Evolutionary conservation across 228 moss, liverwort and hornwort species (phyloP), one percentile per base, ranked within the genome.

Genomic region (Sphagnum magellanicum): DNA sequence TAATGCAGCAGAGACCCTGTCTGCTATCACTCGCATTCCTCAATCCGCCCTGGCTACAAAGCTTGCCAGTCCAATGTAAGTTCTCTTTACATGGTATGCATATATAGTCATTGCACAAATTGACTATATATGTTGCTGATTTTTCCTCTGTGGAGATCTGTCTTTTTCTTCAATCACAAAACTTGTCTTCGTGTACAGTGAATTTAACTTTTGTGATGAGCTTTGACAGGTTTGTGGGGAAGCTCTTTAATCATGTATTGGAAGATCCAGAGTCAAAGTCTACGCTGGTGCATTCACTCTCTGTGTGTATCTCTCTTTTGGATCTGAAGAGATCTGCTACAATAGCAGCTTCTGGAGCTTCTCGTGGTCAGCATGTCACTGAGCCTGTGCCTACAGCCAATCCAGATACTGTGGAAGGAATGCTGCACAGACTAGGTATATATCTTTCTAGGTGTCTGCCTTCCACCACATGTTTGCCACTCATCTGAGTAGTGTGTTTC

Each of bases 191-290:
- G 32, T 32, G 32, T 32, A 32, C 32, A 32, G 32, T 32, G 32
- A 32, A 32, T 32, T 32, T 32, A 32, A 32, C 32, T 17, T 17
- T 10, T 5, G 11, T 5, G 6, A 47, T 51, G 15, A 72, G 59
- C n/a, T 64, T 61, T 63, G 70, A 65, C 90, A 98, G 93, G 76
- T 98, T 98, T 68, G 98, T 93, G 59, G 90, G 85, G 63, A 85
- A 83, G 57, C 81, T 98, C 61, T 98, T 98, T 65, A 89, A 93
- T 74, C 90, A 98, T 74, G 98, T 98, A 6, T 76, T 98, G 78
- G 98, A 98, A 75, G 98, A 98, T 86, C 98, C 93, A 5, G 84
- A 88, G 64, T 98, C 93, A 14, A 98, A 98, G 81, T 98, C 98
- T 7, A 98, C 90, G 15, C 85, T 98, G 11, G 91, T 98, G 72